A percentile compares a stretch with the other conserved stretches of the same genome.
These are phyloP conservation scores for Pouteria glomerata DNA, from an alignment of 148 eudicot genomes.

Conservation along the genomic window DNA sequence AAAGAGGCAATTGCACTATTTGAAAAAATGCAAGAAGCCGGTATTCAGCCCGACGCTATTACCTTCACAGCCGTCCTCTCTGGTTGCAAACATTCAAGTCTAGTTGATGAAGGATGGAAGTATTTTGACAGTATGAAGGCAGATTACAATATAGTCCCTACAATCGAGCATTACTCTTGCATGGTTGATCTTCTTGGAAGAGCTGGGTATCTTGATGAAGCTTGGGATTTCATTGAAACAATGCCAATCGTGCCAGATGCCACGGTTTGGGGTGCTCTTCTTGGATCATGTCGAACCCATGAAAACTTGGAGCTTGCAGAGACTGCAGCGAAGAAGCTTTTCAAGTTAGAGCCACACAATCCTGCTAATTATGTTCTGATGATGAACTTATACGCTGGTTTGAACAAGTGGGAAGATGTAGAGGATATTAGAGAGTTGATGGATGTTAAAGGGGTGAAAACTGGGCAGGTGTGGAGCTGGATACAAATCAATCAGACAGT, in stretches of 20 bases:
- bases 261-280: conserved; percentile 55
- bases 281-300: conserved; percentile 40
- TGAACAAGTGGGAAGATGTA: conserved; percentile 41
- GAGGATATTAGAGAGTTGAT: conserved; percentile 33
- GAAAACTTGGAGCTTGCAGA: conserved; percentile 43
- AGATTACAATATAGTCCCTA: conserved; percentile 35
- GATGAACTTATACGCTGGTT: conserved; percentile 47
- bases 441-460: conserved; percentile 24
- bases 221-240: conserved; percentile 47
- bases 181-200: conserved; percentile 79
- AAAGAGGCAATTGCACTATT: conserved; percentile 41
- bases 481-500: conserved; percentile 36
- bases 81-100: conserved; percentile 52
- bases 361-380: conserved; percentile 50
- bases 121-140: conserved; percentile 52
- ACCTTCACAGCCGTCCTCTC: conserved; percentile 58
- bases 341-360: conserved; percentile 51
- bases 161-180: conserved; percentile 64
- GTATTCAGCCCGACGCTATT: conserved; percentile 45
- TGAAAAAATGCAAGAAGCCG: conserved; percentile 30
- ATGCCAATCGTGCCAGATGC: conserved; percentile 57
- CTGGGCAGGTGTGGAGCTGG: conserved; percentile 54
- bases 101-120: conserved; percentile 54
- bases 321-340: conserved; percentile 46
- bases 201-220: conserved; percentile 64